Percentiles rank a stretch among this genome's conserved stretches.
These are phyloP conservation scores for Suillus sp. DNA, from an alignment of 768 basidiomycete species.

Conservation along the genomic window DNA sequence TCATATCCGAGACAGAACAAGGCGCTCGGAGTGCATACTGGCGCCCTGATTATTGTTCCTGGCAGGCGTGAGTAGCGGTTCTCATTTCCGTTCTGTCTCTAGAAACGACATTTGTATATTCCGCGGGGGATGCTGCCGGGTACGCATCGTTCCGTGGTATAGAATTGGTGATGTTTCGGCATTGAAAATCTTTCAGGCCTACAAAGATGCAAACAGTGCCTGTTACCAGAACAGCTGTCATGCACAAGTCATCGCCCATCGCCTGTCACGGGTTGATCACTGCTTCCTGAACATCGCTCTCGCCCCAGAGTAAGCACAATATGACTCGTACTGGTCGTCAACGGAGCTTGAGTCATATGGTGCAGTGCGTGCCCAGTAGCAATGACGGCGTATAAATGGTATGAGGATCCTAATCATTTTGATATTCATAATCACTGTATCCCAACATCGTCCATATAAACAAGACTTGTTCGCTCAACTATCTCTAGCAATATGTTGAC, in stretches of 20 bases:
- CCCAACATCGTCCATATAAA: neutral
- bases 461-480: too few relatives aligned
- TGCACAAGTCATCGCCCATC: neutral
- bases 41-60: neutral
- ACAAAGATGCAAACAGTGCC: neutral
- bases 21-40: neutral
- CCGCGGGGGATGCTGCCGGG: neutral
- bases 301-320: neutral
- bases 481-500: neutral
- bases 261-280: neutral
- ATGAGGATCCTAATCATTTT: neutral
- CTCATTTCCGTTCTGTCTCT: neutral
- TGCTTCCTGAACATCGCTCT: neutral
- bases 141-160: too few relatives aligned
- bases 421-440: neutral
- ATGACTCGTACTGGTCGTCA: neutral
- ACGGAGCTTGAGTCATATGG: neutral
- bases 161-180: neutral
- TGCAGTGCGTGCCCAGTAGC: neutral
- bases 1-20: neutral
- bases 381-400: conserved; percentile 2
- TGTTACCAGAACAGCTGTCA: neutral
- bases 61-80: neutral
- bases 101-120: neutral
- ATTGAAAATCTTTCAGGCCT: neutral